phyloP scores from a whole-genome alignment of 2,329 filamentous ascomycete genomes.

The Bipolaris oryzae region DNA sequence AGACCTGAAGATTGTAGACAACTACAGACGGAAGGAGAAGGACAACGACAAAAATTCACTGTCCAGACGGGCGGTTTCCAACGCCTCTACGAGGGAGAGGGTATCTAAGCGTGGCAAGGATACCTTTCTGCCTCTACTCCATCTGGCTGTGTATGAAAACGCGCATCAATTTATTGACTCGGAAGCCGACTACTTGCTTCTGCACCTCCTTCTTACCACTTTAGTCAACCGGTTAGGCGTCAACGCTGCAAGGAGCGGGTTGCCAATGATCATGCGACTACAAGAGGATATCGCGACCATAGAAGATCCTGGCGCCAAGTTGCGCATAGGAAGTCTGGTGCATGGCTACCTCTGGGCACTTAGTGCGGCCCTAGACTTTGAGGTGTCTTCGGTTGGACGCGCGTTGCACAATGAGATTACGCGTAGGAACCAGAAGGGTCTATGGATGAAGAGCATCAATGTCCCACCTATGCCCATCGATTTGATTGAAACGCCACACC shows the following conservation, averaged over 20 bases:
- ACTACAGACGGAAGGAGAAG: slow-evolving; percentile 51
- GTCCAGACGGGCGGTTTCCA: slow-evolving; percentile 71
- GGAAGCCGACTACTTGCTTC: slow-evolving; percentile 74
- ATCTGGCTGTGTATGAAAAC: slow-evolving; percentile 88
- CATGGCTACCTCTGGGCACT: slow-evolving; percentile 89
- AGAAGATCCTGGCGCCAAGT: slow-evolving; percentile 70
- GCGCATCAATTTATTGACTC: slow-evolving; percentile 67
- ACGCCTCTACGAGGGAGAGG: slow-evolving; percentile 67
- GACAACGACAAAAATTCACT: slow-evolving; percentile 53
- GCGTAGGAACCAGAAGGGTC: slow-evolving; percentile 71
- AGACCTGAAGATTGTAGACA: slow-evolving; percentile 68
- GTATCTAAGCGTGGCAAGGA: slow-evolving; percentile 60
- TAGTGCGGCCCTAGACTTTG: slow-evolving; percentile 77
- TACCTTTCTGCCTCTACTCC: slow-evolving; percentile 81
- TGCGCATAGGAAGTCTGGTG: slow-evolving; percentile 81
- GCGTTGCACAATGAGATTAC: slow-evolving; percentile 78
- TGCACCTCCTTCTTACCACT: slow-evolving; percentile 77
- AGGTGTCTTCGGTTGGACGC: slow-evolving; percentile 69
- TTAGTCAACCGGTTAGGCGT: slow-evolving; percentile 80
- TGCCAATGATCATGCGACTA: slow-evolving; percentile 87
- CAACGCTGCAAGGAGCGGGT: slow-evolving; percentile 76
- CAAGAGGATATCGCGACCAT: slow-evolving; percentile 80
- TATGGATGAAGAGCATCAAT: slow-evolving; percentile 79
- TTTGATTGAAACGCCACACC: slow-evolving; percentile 55
- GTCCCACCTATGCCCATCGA: slow-evolving; percentile 71